These are phyloP conservation scores for Sporothrix sp. DNA, from an alignment of 2,329 filamentous ascomycete species.

Conservation along the genomic window DNA sequence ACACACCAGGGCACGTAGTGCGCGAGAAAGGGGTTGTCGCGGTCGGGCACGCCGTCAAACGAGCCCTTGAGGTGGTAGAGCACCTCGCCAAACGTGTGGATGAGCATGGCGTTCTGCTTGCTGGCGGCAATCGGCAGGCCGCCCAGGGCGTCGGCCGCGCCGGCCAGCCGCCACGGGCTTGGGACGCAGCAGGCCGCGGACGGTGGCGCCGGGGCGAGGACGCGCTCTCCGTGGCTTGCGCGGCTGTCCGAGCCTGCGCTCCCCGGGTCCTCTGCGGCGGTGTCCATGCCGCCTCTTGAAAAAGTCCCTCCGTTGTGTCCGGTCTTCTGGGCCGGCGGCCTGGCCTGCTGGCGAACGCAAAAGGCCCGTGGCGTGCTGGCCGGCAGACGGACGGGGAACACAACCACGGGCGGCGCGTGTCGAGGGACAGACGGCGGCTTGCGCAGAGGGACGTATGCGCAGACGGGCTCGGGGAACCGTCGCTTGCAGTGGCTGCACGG, in stretches of 20 bases:
- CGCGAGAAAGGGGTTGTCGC: conserved; percentile 33
- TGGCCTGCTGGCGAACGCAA: not conserved
- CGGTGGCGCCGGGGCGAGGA: no score
- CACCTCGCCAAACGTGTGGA: conserved; percentile 29
- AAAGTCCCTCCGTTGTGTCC: no score
- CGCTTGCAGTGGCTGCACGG: conserved; percentile 39
- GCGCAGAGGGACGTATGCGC: conserved; percentile 27
- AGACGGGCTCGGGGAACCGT: conserved; percentile 37
- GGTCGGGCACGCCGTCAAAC: conserved; percentile 35
- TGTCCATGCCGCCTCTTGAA: no score
- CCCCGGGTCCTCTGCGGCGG: no score
- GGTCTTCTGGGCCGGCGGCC: not conserved
- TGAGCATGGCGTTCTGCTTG: conserved; percentile 18
- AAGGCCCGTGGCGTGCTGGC: conserved; percentile 10
- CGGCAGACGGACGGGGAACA: conserved; percentile 6
- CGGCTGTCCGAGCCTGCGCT: no score
- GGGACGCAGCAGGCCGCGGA: not conserved
- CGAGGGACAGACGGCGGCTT: not conserved
- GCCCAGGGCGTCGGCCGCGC: conserved; percentile 16
- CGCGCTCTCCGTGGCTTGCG: not conserved
- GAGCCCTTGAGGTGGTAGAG: conserved; percentile 38
- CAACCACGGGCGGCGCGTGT: not conserved
- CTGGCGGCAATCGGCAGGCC: conserved; percentile 17
- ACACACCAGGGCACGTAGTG: conserved; percentile 36
- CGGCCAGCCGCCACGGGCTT: conserved; percentile 15